Conservation (phyloP, 169 alveolate genomes). For the Babesia sp. region DNA sequence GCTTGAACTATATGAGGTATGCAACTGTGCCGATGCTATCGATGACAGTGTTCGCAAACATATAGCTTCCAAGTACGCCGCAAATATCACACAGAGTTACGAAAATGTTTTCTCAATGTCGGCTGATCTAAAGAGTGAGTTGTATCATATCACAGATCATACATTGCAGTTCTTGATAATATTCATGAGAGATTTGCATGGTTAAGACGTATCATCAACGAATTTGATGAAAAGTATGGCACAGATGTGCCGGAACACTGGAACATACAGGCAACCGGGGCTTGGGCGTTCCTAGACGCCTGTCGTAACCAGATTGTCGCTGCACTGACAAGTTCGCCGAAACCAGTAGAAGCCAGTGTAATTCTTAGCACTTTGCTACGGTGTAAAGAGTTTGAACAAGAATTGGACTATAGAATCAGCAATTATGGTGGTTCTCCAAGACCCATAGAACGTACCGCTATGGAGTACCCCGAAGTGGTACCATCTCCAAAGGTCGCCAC, state of each 20-base stretch:
- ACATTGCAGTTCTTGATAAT: slow-evolving; percentile 28
- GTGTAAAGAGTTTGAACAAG: slow-evolving; percentile 67
- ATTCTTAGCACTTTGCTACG: slow-evolving; percentile 38
- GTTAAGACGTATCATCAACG: slow-evolving; percentile 56
- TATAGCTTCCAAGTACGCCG: slow-evolving; percentile 40
- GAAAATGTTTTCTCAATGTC: slow-evolving; percentile 30
- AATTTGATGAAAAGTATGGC: slow-evolving; percentile 42
- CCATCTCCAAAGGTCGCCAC: not conserved
- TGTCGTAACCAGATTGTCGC: slow-evolving; percentile 36
- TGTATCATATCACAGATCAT: not conserved
- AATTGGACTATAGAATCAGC: slow-evolving; percentile 30
- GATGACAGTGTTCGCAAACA: slow-evolving; percentile 43
- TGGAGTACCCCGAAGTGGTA: slow-evolving; percentile 60
- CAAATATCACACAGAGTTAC: slow-evolving; percentile 27
- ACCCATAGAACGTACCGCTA: not conserved
- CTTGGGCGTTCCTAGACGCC: slow-evolving; percentile 37
- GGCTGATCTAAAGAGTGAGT: slow-evolving; percentile 56
- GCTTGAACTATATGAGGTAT: slow-evolving; percentile 39
- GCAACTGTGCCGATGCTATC: slow-evolving; percentile 56
- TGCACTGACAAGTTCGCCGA: slow-evolving; percentile 15
- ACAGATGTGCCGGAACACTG: slow-evolving; percentile 42
- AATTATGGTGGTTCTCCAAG: not conserved
- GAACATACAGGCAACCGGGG: slow-evolving; percentile 39
- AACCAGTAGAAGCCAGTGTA: slow-evolving; percentile 32
- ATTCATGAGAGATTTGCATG: slow-evolving; percentile 57